Conservation (phyloP, 2,329 filamentous ascomycete species). For the Sphaerostilbella broomeana region DNA sequence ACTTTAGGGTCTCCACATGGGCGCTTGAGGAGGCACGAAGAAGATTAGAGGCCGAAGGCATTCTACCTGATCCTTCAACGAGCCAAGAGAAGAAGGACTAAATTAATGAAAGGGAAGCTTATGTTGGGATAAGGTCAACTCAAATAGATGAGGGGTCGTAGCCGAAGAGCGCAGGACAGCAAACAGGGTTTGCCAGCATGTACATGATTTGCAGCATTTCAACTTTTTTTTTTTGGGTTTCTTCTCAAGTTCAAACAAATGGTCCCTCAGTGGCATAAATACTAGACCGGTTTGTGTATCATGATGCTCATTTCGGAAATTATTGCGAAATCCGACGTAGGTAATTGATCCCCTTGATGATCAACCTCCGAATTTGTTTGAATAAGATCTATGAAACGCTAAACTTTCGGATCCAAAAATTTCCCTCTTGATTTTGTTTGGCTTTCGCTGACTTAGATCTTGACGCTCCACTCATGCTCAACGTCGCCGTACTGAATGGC, state of each 20-base stretch:
- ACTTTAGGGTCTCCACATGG: conserved; percentile 93
- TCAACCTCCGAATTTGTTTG: too few relatives aligned
- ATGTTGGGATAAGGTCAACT: conserved; percentile 1
- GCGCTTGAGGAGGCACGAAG: conserved; percentile 93
- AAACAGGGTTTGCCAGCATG: conserved; percentile 19
- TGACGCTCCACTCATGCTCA: conserved; percentile 82
- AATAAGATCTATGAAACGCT: too few relatives aligned
- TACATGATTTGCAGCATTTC: conserved; percentile 29
- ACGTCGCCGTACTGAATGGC: conserved; percentile 91
- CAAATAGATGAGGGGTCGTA: conserved; percentile 15
- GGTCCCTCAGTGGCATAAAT: conserved; percentile 25
- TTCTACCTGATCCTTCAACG: conserved; percentile 68
- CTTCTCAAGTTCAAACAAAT: conserved; percentile 20
- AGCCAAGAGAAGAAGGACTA: conserved; percentile 47
- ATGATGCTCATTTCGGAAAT: not conserved
- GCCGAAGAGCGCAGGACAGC: conserved; percentile 11
- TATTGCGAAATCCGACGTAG: too few relatives aligned
- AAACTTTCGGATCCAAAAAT: too few relatives aligned
- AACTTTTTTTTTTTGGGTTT: conserved; percentile 17
- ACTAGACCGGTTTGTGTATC: conserved; percentile 22
- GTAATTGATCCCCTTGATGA: too few relatives aligned
- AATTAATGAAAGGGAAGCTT: conserved; percentile 11
- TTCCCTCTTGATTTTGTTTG: not conserved
- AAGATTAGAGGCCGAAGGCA: conserved; percentile 91
- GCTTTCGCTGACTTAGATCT: conserved; percentile 22